Percentiles rank a stretch among this genome's conserved stretches.
phyloP scores from a whole-genome alignment of 2,329 filamentous ascomycete species.

The Hypoxylon sp. region DNA sequence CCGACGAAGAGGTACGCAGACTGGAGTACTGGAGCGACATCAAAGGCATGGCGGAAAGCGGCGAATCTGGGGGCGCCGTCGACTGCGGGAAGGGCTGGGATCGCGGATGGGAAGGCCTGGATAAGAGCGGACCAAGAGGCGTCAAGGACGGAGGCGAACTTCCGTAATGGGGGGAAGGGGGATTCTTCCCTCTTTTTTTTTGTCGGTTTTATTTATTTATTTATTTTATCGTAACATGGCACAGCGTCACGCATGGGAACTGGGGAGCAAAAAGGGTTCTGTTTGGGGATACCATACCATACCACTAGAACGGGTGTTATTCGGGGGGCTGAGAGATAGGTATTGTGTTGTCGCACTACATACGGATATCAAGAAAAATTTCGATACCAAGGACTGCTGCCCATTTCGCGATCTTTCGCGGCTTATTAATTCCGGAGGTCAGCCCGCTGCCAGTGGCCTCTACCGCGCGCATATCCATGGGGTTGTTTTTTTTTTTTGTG shows the following conservation, averaged over 20 bases:
- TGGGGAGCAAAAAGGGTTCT: conserved; percentile 20
- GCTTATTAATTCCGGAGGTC: conserved; percentile 15
- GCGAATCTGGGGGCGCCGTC: conserved; percentile 63
- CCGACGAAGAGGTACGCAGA: conserved; percentile 83
- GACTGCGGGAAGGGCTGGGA: conserved; percentile 62
- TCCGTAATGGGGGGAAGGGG: conserved; percentile 28
- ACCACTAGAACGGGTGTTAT: conserved; percentile 21
- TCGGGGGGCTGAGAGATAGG: background rate
- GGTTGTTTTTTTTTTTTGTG: background rate
- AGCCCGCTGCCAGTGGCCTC: background rate
- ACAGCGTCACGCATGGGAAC: conserved; percentile 20
- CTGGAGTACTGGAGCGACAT: conserved; percentile 92
- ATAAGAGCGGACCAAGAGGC: conserved; percentile 63
- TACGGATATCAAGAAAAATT: conserved; percentile 23
- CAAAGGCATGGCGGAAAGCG: conserved; percentile 74
- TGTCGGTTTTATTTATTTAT: conserved; percentile 1
- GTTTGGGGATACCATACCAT: conserved; percentile 36
- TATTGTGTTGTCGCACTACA: conserved; percentile 23
- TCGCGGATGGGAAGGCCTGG: conserved; percentile 66
- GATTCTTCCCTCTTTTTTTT: background rate
- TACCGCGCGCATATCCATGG: conserved; percentile 2
- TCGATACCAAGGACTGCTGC: conserved; percentile 4
- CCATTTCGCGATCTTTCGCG: conserved; percentile 3
- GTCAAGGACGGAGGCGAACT: conserved; percentile 40
- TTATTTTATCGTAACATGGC: conserved; percentile 13